Evolutionary conservation across 352 stramenopile species (phyloP), one percentile per base, ranked within the genome.

Genomic region (Plasmopara halstedii): DNA sequence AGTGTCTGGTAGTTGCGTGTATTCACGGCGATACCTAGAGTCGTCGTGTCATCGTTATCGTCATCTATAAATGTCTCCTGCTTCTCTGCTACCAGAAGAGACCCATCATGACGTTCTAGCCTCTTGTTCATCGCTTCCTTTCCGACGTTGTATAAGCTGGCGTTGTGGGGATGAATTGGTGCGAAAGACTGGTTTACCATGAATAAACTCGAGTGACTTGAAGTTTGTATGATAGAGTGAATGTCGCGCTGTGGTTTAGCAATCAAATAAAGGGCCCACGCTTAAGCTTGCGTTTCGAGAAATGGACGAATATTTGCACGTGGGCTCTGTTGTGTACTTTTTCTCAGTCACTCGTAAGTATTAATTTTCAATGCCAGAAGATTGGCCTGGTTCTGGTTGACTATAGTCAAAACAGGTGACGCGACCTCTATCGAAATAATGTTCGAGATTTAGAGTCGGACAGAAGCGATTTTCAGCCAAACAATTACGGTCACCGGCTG

Each of bases 1-100:
- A 85, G 42, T 50, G 69, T 64, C 40, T 76, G 53, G 51, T 85
- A 85, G 55, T 83, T 81, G 56, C 62, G 60, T 32, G 73, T 83
- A 54, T 74, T 70, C 33, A 85, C 58, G 32, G 73, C 69, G 10
- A 85, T 35, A 15, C 77, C 77, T 15, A 87, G 22, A 10, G 60
- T 60, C 29, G 50, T 57, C 11, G 43, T 42, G 36, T 66, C 62
- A 34, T 63, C 53, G 10, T 58, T 1, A 18, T 22, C 45, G 14
- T 57, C 53, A 19, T 59, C 19, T 6, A 4, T 10, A 29, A 49
- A 6, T 9, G 36, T 36, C 14, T 62, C 49, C 6, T 44, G 48
- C 19, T 50, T 15, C 40, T 58, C 54, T 21, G 57, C 49, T 0
- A 39, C 18, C 6, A 46, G 49, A 15, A 47, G 43, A 26, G 58